phyloP scores from a whole-genome alignment of 768 basidiomycete genomes.

The Pleurotus cornucopiae region DNA sequence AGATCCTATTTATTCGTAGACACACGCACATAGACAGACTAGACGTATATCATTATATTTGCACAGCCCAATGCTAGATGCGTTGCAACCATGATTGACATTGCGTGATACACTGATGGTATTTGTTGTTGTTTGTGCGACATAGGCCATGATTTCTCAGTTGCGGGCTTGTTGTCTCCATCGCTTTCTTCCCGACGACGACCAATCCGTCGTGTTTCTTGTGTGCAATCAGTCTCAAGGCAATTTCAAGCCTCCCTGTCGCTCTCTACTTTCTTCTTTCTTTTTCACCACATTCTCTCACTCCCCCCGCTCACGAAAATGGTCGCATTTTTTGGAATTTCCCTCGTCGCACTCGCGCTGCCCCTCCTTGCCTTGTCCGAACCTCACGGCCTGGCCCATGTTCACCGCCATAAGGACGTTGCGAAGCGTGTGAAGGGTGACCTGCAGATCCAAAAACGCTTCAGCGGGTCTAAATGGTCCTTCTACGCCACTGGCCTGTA shows the following conservation, averaged over 20 bases:
- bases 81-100: background rate
- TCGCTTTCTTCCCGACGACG: conserved; percentile 5
- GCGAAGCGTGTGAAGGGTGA: conserved; percentile 42
- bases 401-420: conserved; percentile 44
- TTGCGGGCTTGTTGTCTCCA: background rate
- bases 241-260: conserved; percentile 13
- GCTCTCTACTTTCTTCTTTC: conserved; percentile 10
- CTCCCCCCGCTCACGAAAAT: background rate
- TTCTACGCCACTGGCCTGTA: conserved; percentile 56
- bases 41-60: background rate
- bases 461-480: conserved; percentile 38
- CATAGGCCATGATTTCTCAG: background rate
- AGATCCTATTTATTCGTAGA: conserved; percentile 5
- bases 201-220: conserved; percentile 14
- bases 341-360: conserved; percentile 26
- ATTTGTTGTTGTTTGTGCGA: background rate
- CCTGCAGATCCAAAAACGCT: conserved; percentile 36
- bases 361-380: conserved; percentile 33
- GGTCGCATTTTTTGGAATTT: conserved; percentile 20
- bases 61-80: background rate
- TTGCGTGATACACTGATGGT: background rate
- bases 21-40: background rate
- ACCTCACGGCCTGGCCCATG: conserved; percentile 19
- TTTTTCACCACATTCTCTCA: conserved; percentile 11
- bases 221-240: conserved; percentile 11